Conservation (phyloP, 2,329 filamentous ascomycete species). For the Trichoderma oligosporum region DNA sequence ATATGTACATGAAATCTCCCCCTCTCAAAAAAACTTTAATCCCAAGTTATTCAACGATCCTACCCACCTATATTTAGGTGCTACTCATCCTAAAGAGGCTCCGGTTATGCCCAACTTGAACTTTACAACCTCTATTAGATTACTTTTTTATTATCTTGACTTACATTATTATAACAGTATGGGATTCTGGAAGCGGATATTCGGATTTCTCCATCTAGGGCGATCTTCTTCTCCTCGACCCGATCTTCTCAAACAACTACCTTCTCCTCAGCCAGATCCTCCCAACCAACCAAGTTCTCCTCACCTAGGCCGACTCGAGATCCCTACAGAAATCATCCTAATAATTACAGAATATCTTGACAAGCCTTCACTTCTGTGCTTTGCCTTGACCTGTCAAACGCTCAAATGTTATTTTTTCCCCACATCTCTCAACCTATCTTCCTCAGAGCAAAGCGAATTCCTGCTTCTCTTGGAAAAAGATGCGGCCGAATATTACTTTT, state of each 20-base stretch:
- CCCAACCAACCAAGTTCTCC: not conserved
- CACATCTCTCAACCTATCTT: not conserved
- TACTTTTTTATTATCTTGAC: not conserved
- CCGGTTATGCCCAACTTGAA: not conserved
- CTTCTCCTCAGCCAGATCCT: not conserved
- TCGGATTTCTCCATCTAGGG: not conserved
- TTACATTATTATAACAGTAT: not conserved
- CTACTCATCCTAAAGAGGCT: not conserved
- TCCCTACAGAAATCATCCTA: constrained; percentile 18
- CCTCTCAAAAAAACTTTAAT: not conserved
- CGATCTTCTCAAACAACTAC: too few species aligned
- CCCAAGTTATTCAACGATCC: not conserved
- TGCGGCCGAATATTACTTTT: constrained; percentile 11
- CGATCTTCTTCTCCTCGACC: too few species aligned
- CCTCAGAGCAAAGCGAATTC: not conserved
- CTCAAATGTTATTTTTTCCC: constrained; percentile 11
- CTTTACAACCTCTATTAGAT: not conserved
- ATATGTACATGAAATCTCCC: not conserved
- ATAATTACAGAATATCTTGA: constrained; percentile 15
- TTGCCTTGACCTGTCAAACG: constrained; percentile 19
- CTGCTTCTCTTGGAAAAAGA: constrained; percentile 21
- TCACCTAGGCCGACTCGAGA: constrained; percentile 7
- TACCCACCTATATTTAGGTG: not conserved
- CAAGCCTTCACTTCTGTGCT: constrained; percentile 11
- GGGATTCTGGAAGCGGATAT: not conserved